These are phyloP conservation scores for Fusarium torreyae DNA, from an alignment of 2,329 filamentous ascomycete genomes.

Conservation along the genomic window DNA sequence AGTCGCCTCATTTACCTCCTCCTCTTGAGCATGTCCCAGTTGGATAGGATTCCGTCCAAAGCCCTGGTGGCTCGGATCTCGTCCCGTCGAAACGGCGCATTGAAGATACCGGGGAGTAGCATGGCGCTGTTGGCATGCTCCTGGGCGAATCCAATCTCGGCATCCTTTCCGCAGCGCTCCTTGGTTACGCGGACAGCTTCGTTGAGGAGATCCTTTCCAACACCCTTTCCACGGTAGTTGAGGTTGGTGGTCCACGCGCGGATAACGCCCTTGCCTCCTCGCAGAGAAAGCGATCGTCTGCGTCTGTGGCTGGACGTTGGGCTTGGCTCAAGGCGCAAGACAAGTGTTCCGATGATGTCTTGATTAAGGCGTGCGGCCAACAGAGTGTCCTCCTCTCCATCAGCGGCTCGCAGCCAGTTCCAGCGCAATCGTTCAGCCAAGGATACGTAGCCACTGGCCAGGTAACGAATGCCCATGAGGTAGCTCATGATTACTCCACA, in stretches of 20 bases:
- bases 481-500: constrained; percentile 75
- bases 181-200: constrained; percentile 79
- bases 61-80: constrained; percentile 71
- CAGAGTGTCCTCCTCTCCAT: constrained; percentile 68
- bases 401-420: constrained; percentile 69
- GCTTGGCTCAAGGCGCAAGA: constrained; percentile 74
- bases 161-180: constrained; percentile 77
- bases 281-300: constrained; percentile 57
- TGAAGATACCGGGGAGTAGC: constrained; percentile 75
- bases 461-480: constrained; percentile 72
- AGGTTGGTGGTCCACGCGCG: constrained; percentile 86
- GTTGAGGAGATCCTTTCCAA: constrained; percentile 80
- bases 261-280: constrained; percentile 78
- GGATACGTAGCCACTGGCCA: constrained; percentile 73
- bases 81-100: constrained; percentile 70
- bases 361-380: constrained; percentile 78
- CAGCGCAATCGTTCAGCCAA: constrained; percentile 73
- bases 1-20: constrained; percentile 58
- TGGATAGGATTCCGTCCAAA: constrained; percentile 66
- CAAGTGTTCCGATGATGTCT: constrained; percentile 78
- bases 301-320: constrained; percentile 52
- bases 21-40: constrained; percentile 63
- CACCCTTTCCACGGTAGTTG: constrained; percentile 77
- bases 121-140: constrained; percentile 82
- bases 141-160: constrained; percentile 78